Evolutionary conservation across 2,329 filamentous ascomycete species (phyloP), one percentile per base, ranked within the genome.

Genomic region (Fusarium penzigii): DNA sequence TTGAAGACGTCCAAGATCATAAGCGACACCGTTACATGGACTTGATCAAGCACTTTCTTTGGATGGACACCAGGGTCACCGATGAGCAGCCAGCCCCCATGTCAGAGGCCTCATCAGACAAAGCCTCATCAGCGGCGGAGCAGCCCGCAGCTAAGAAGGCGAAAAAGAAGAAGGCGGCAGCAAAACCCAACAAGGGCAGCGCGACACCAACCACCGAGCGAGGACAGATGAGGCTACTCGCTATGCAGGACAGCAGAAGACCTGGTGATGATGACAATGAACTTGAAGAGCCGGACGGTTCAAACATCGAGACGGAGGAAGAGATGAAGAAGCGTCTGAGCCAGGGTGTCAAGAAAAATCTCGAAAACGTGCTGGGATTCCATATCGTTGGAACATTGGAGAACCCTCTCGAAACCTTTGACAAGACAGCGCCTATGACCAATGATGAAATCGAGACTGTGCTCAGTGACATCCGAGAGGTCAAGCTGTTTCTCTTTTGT

Each of bases 41-140:
- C 11, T 43, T 68, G 52, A 66, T 68, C 38, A 65, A 58, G 43
- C 59, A 68, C 29, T 68, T 67, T 14, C 58, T 68, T 7, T 68
- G 64, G 65, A 56, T 68, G 52, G 51, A 65, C 3, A 16, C 17
- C 6, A 48, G 49, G 3, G 40, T 46, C 0, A 5, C 38, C 9
- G n/a, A 42, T 8, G 6, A 34, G 11, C 14, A 40, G 3, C 3
- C 39, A 5, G 16, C 3, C 5, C 32, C 38, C 9, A 41, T n/a
- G 4, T 7, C 13, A 17, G 42, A 42, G 14, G 41, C 5, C 12
- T 16, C 54, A 2, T 16, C 42, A 12, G 43, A 49, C 1, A 42
- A 44, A 20, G 41, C 42, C 44, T n/a, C 32, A 12, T 25, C 32
- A 2, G 17, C 34, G 1, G 46, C 56, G 42, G 16, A 39, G 5